These are phyloP conservation scores for Leptomonas seymouri DNA, from an alignment of 208 protist genomes.

Conservation along the genomic window DNA sequence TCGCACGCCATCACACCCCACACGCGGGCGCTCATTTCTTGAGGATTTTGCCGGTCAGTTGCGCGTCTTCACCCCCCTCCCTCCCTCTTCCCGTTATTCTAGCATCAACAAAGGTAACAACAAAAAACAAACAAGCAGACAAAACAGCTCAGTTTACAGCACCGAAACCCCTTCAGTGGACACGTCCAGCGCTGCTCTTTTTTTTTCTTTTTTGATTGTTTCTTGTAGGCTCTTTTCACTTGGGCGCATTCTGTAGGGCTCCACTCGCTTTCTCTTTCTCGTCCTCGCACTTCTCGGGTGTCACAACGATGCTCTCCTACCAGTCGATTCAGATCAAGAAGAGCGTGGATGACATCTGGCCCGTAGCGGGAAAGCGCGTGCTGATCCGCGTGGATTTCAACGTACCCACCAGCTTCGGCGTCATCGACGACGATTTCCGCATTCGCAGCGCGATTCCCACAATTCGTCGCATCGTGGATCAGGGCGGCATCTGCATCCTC, in stretches of 20 bases:
- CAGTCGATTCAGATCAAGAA: constrained; percentile 62
- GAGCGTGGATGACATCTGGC: constrained; percentile 86
- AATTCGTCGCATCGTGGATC: constrained; percentile 95
- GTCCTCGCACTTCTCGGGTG: not conserved
- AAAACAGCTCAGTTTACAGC: no score
- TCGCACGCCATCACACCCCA: no score
- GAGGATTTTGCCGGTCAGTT: no score
- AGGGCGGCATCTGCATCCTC: constrained; percentile 89
- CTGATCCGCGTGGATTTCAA: constrained; percentile 98
- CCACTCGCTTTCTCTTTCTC: constrained; percentile 3
- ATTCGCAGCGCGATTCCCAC: constrained; percentile 97
- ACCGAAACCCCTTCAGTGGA: no score
- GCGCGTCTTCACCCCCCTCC: no score
- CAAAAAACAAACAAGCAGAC: no score
- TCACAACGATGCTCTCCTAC: constrained; percentile 30
- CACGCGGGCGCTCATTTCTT: no score
- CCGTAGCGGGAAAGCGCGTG: constrained; percentile 93
- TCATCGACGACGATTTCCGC: constrained; percentile 94
- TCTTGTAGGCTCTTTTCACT: not conserved
- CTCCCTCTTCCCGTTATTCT: no score
- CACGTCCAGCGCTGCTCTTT: no score
- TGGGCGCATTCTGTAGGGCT: not conserved
- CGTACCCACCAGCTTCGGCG: constrained; percentile 92
- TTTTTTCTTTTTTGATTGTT: constrained; percentile 10
- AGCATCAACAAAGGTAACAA: no score